Conservation (phyloP, 805 yeast genomes). For the Candida schatavii region DNA sequence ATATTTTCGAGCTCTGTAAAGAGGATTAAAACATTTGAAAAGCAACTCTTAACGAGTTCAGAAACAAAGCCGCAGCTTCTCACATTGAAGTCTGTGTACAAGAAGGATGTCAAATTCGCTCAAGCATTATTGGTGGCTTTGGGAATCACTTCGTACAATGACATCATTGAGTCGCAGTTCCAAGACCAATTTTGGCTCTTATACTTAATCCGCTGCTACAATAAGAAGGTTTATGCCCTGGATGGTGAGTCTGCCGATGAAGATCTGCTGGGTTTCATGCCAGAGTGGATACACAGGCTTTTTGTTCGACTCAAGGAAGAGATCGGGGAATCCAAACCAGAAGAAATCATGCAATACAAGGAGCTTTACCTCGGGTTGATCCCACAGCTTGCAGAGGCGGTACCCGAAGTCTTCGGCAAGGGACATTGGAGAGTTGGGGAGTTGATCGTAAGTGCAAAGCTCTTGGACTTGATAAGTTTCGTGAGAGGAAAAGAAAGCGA, state of each 20-base stretch:
- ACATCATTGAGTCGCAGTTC: conserved; percentile 44
- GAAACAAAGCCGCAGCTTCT: conserved; percentile 43
- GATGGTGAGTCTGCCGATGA: too few species aligned
- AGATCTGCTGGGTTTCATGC: conserved; percentile 38
- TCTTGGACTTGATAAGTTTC: conserved; percentile 52
- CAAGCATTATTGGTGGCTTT: conserved; percentile 53
- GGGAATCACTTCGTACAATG: conserved; percentile 56
- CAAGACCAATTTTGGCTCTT: conserved; percentile 59
- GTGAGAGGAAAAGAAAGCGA: conserved; percentile 43
- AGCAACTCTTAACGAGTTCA: conserved; percentile 32
- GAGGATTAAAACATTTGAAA: conserved; percentile 44
- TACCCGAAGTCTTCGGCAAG: conserved; percentile 55
- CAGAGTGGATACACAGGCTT: conserved; percentile 47
- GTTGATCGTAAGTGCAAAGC: conserved; percentile 49
- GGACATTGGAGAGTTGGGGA: conserved; percentile 50
- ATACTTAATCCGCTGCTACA: conserved; percentile 61
- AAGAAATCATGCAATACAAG: conserved; percentile 54
- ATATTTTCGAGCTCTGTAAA: conserved; percentile 47
- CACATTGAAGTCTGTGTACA: conserved; percentile 57
- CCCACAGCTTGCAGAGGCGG: conserved; percentile 43
- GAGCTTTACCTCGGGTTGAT: conserved; percentile 53
- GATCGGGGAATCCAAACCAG: conserved; percentile 38
- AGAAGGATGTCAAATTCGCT: conserved; percentile 51
- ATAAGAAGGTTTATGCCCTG: conserved; percentile 32
- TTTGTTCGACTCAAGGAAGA: conserved; percentile 37